Evolutionary conservation across 495 filamentous ascomycete genomes (phyloP), one percentile per base, ranked within the genome.

Genomic region (Wilcoxina mikolae): DNA sequence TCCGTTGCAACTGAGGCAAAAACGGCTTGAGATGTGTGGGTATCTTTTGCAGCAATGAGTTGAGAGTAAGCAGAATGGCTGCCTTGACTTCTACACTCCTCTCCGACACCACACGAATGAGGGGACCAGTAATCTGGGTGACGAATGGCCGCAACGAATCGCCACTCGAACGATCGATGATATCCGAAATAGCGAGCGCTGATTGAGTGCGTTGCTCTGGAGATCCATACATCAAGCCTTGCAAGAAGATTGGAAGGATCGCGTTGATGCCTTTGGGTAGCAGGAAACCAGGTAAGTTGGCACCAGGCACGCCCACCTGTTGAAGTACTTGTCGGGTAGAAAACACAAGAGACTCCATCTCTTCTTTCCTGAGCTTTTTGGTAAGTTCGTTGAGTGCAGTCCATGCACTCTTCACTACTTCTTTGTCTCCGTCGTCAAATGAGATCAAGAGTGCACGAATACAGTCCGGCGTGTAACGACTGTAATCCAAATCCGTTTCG

Each of bases 261-360:
- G 93, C 87, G 66, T 87, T 95, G 75, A 98, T 95, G 52, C 91
- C 91, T 77, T 96, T 98, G 4, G 91, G 91, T 50, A 98, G 72
- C 52, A 81, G 78, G 73, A 98, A 98, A 24, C 91, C 91, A 9
- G 87, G 77, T 17, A 98, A 74, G 62, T 90, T 80, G 22, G 80
- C 76, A 3, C 93, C 93, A 43, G 89, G 70, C 15, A 94, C 83
- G 45, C 91, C 91, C 27, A 96, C 86, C 58, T 88, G 85, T 51
- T 83, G 77, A 45, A 98, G 71, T 1, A 84, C 77, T 63, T 89
- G 82, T 31, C 89, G 79, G 0, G 90, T 93, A 3, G 90, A 88
- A 57, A 78, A 72, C 7, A 90, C 87, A n/a, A 98, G 71, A 0
- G 83, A 77, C 65, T 98, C 91, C 91, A 98, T 96, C 69, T 96